Conservation (phyloP, 768 basidiomycete genomes). For the Roridomyces roridus region DNA sequence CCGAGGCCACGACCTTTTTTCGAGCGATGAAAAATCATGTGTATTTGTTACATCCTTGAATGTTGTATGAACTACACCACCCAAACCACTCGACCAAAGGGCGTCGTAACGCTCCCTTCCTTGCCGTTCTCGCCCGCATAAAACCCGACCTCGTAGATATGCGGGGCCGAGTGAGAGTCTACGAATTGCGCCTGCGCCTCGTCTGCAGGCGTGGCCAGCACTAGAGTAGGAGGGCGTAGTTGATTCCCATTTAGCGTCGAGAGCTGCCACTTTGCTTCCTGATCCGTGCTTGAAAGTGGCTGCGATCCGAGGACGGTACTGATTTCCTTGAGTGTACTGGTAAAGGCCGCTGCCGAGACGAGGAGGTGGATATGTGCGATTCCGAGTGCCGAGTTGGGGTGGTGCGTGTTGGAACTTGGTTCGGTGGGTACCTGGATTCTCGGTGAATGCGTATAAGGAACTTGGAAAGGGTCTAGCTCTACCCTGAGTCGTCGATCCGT, state of each 20-base stretch:
- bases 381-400: slow-evolving; percentile 56
- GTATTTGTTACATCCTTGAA: too few relatives aligned
- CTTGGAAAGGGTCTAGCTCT: slow-evolving; percentile 20
- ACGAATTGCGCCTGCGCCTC: slow-evolving; percentile 41
- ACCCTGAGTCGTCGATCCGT: slow-evolving; percentile 68
- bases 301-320: slow-evolving; percentile 53
- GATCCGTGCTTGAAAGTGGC: slow-evolving; percentile 34
- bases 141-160: slow-evolving; percentile 62
- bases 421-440: slow-evolving; percentile 52
- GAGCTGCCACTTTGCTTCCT: slow-evolving; percentile 48
- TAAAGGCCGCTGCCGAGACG: slow-evolving; percentile 35
- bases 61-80: too few relatives aligned
- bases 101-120: slow-evolving; percentile 44
- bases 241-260: slow-evolving; percentile 39
- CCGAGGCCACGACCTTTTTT: background rate
- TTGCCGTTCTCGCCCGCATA: slow-evolving; percentile 38
- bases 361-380: slow-evolving; percentile 58
- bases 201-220: slow-evolving; percentile 40
- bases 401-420: slow-evolving; percentile 51
- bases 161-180: slow-evolving; percentile 36
- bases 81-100: slow-evolving; percentile 60
- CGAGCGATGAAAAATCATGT: background rate
- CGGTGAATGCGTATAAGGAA: background rate
- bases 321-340: slow-evolving; percentile 42
- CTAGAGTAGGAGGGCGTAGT: slow-evolving; percentile 34